A percentile compares a stretch with the other conserved stretches of the same genome.
Conservation (phyloP, 352 stramenopile species). For the Phytopythium kandeliae region DNA sequence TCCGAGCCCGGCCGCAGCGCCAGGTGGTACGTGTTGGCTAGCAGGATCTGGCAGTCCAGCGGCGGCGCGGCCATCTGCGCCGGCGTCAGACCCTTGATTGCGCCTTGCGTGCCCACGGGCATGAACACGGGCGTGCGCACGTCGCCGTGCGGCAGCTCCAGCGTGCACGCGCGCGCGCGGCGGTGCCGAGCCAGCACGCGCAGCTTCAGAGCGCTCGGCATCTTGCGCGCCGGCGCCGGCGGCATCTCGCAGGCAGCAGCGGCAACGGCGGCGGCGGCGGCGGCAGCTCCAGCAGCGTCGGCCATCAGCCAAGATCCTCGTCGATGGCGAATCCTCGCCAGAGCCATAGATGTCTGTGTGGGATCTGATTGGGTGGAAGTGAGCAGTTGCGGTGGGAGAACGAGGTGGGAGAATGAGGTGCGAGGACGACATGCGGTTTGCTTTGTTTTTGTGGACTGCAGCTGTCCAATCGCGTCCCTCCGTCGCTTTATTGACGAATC, state of each 20-base stretch:
- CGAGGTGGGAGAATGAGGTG: too few species aligned
- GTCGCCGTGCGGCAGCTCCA: constrained; percentile 79
- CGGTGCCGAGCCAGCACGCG: constrained; percentile 38
- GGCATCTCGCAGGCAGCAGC: neutral
- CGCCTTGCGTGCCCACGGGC: constrained; percentile 96
- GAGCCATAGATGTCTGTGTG: too few species aligned
- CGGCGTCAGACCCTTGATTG: constrained; percentile 92
- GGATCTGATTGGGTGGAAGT: too few species aligned
- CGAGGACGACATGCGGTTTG: too few species aligned
- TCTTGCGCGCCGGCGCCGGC: constrained; percentile 16
- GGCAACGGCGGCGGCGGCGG: neutral
- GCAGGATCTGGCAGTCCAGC: constrained; percentile 89
- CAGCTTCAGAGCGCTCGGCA: constrained; percentile 44
- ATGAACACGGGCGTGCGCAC: constrained; percentile 95
- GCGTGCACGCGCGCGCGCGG: constrained; percentile 61
- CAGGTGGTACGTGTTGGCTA: constrained; percentile 98
- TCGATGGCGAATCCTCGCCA: too few species aligned
- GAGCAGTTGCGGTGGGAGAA: too few species aligned
- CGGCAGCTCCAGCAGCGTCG: neutral
- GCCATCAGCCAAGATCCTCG: neutral
- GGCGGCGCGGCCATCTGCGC: constrained; percentile 63
- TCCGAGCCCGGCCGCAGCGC: constrained; percentile 91
- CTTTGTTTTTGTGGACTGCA: too few species aligned
- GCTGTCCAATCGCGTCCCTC: too few species aligned
- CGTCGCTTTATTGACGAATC: too few species aligned